phyloP scores from a whole-genome alignment of 257 asterid genomes.

The Nicotiana obtusifolia region DNA sequence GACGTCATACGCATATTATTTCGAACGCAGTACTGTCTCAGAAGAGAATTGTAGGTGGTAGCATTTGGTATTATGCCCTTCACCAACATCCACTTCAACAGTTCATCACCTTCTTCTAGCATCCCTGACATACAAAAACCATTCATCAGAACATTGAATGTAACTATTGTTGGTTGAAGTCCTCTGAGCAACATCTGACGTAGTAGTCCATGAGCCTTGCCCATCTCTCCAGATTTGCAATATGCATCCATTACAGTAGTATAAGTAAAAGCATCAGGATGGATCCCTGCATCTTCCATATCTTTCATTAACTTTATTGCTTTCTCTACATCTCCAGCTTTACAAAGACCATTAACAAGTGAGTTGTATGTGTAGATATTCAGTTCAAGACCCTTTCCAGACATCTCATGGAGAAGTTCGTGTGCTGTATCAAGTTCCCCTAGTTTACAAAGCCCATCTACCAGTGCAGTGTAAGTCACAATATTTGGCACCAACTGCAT shows the following conservation, averaged over 20 bases:
- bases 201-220: slow-evolving; percentile 67
- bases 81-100: slow-evolving; percentile 81
- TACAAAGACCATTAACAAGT: slow-evolving; percentile 81
- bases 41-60: slow-evolving; percentile 69
- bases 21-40: slow-evolving; percentile 68
- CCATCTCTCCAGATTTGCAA: slow-evolving; percentile 73
- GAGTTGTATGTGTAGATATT: slow-evolving; percentile 72
- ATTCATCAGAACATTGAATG: slow-evolving; percentile 85
- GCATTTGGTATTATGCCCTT: slow-evolving; percentile 79
- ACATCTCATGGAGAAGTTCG: slow-evolving; percentile 75
- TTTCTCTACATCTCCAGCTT: slow-evolving; percentile 61
- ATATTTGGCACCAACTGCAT: slow-evolving; percentile 60
- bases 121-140: slow-evolving; percentile 77
- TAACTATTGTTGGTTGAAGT: slow-evolving; percentile 69
- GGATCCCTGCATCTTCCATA: slow-evolving; percentile 62
- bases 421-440: slow-evolving; percentile 79
- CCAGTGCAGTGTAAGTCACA: slow-evolving; percentile 85
- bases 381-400: slow-evolving; percentile 62
- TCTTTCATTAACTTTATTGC: slow-evolving; percentile 63
- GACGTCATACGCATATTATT: slow-evolving; percentile 60
- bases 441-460: slow-evolving; percentile 89
- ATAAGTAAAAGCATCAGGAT: slow-evolving; percentile 70
- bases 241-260: slow-evolving; percentile 89
- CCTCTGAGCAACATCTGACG: slow-evolving; percentile 69
- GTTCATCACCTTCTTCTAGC: slow-evolving; percentile 75